Evolutionary conservation across 2,329 filamentous ascomycete species (phyloP).

Genomic region (Purpureocillium lavendulum): DNA sequence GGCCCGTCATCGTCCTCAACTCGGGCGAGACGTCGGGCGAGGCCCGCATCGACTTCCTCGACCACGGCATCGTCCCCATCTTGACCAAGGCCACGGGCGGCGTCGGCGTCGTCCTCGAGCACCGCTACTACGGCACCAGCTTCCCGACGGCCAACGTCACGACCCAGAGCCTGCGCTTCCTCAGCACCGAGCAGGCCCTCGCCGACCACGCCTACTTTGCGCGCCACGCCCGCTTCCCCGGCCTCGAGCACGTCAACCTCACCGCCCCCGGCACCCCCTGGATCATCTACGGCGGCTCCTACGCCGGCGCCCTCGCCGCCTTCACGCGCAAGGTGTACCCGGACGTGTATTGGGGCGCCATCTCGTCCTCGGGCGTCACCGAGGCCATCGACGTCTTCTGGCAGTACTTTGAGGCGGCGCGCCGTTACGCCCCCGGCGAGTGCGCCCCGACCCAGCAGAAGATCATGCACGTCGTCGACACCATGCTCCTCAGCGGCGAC

Average conservation of each 20-base stretch:
- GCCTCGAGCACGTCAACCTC: constrained; percentile 58
- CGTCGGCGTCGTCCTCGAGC: constrained; percentile 73
- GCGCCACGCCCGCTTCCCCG: constrained; percentile 59
- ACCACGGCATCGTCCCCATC: constrained; percentile 69
- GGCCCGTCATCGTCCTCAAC: constrained; percentile 71
- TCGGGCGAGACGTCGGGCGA: constrained; percentile 60
- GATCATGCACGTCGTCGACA: constrained; percentile 41
- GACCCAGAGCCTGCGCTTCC: constrained; percentile 66
- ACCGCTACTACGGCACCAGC: constrained; percentile 78
- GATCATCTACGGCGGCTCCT: constrained; percentile 77
- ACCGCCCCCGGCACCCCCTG: constrained; percentile 59
- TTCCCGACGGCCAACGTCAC: constrained; percentile 58
- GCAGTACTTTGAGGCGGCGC: constrained; percentile 45
- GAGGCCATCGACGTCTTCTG: constrained; percentile 73
- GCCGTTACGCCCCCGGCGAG: constrained; percentile 40
- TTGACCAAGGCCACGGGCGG: constrained; percentile 64
- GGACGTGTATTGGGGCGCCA: constrained; percentile 68
- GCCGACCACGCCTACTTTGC: constrained; percentile 80
- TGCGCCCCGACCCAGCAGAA: constrained; percentile 59
- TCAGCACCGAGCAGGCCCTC: constrained; percentile 75
- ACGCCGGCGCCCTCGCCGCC: constrained; percentile 72
- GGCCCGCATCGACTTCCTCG: constrained; percentile 59
- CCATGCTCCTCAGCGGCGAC: constrained; percentile 34
- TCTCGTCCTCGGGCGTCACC: constrained; percentile 73
- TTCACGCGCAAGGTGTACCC: constrained; percentile 72